Evolutionary conservation across 768 basidiomycete species (phyloP), one percentile per base, ranked within the genome.

Genomic region (Boletus rubescentipes): DNA sequence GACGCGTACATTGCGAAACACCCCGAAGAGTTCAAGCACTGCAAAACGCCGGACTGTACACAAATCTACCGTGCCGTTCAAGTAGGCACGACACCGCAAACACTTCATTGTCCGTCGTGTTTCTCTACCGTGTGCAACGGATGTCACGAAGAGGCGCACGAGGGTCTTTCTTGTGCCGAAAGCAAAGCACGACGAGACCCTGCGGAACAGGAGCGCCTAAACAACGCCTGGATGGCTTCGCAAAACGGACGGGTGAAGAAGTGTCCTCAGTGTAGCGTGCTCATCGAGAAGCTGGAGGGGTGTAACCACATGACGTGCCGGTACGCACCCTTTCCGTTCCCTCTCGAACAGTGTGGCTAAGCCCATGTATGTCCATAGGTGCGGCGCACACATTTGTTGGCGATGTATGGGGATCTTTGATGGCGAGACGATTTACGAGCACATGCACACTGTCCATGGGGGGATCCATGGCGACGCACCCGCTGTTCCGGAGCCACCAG

Each of bases 301-400:
- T 92, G 90, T 63, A 87, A 91, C 68, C 90, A 92, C 67, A 83
- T 92, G 77, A 82, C 78, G 15, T 92, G 90, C 68, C 72, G 38
- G 67, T 68, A 49, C 15, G 67, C 29, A 8, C 12, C 15, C 3
- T 46, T 29, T 8, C 40, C 6, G 2, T 43, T 21, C 2, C 7
- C 12, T 16, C 18, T 2, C 12, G 15, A 23, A 20, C 5, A 0
- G 12, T 21, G 9, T 15, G 7, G 31, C 30, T 14, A 0, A 43
- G n/a, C 5, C 10, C 10, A 35, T 16, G 1, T n/a, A 2, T 21
- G 21, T 31, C 16, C 9, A 20, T 32, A 85, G 79, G 44, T 92
- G 90, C 65, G 76, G 80, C 44, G 86, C 85, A 1, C 90, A 92
- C 66, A 84, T 86, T 2, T 92, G 90, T 58, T 92, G 90, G 91